A percentile compares a stretch with the other conserved stretches of the same genome.
Conservation (phyloP, 2,329 filamentous ascomycete species). For the Claviceps cyperi region DNA sequence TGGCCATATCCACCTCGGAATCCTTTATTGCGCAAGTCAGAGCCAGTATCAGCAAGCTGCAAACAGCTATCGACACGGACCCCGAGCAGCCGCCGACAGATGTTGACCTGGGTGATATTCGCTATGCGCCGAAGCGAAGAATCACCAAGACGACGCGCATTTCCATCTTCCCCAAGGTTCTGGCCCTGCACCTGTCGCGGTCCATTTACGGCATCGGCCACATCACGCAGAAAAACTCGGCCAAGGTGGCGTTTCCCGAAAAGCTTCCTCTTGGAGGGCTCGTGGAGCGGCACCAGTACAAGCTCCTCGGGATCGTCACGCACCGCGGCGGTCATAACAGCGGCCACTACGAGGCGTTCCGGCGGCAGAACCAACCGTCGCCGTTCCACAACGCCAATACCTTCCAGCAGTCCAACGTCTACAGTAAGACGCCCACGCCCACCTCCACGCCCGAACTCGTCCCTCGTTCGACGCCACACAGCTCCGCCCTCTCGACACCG, state of each 20-base stretch:
- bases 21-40: conserved; percentile 36
- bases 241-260: conserved; percentile 87
- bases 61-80: conserved; percentile 58
- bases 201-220: conserved; percentile 75
- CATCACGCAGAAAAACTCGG: conserved; percentile 79
- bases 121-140: conserved; percentile 61
- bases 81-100: conserved; percentile 64
- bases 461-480: conserved; percentile 21
- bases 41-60: conserved; percentile 49
- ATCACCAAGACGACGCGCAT: conserved; percentile 85
- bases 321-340: conserved; percentile 94
- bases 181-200: conserved; percentile 82
- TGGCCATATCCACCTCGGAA: conserved; percentile 38
- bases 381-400: conserved; percentile 73
- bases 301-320: conserved; percentile 72
- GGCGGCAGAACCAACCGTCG: conserved; percentile 64
- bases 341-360: conserved; percentile 93
- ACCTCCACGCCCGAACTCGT: conserved; percentile 32
- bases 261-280: conserved; percentile 69
- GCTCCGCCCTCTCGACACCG: conserved; percentile 31
- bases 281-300: conserved; percentile 65
- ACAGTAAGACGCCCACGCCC: conserved; percentile 47
- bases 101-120: conserved; percentile 59
- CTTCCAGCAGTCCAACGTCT: conserved; percentile 62
- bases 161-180: conserved; percentile 72